Evolutionary conservation across 352 stramenopile species (phyloP), one percentile per base, ranked within the genome.

Genomic region (Globisporangium parvum): DNA sequence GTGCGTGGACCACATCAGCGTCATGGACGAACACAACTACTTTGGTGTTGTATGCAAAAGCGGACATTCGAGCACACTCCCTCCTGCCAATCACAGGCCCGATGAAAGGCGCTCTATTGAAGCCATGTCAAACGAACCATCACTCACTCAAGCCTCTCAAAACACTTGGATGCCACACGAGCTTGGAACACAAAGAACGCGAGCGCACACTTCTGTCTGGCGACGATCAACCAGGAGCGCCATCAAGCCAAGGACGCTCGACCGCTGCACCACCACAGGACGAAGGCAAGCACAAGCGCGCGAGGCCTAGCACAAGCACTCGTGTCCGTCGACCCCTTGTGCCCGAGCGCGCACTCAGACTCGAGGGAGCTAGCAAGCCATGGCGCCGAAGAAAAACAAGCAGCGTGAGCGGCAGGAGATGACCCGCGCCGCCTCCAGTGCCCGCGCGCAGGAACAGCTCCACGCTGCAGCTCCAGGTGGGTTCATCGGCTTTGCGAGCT

Each of bases 341-440:
- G 26, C 26, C 3, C 26, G 6, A 31, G 26, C 6, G 26, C 26
- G 6, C 26, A 31, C 26, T 17, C 10, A 23, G n/a, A 48, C n/a
- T 11, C 31, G 10, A 37, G 31, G 12, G 31, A 37, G 31, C 24
- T 28, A 26, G 40, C 14, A 21, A 37, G 28, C 31, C 11, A 78
- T 78, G 70, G 47, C 67, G 48, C 75, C 76, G 49, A 87, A 87
- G 76, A 89, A 85, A 63, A 95, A 89, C 73, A 92, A 93, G 66
- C 85, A 95, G 73, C 81, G 81, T 64, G 85, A 95, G 67, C 89
- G 89, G 60, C 77, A 87, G 51, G 85, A 91, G 67, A 77, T 93
- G 63, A 88, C 67, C 54, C 77, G 77, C 44, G 85, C 85, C 47
- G 91, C 85, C 10, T 95, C 85, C 11, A 89, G 82, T 47, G 69